phyloP scores from a whole-genome alignment of 208 protist genomes.

The Pavlovales sp. region DNA sequence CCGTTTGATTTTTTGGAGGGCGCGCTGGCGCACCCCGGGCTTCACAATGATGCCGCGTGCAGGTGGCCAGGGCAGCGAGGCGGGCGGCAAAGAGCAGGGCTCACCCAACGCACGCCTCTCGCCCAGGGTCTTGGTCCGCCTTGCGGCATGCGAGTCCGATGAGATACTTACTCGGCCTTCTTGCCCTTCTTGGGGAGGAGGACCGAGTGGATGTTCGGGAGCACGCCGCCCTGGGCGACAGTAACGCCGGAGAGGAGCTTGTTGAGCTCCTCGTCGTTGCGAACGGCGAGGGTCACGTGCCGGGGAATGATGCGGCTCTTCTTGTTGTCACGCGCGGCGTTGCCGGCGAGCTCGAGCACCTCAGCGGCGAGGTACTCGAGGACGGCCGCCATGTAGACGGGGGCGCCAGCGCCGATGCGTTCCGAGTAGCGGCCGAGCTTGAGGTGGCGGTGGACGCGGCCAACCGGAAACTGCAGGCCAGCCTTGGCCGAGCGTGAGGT shows the following conservation, averaged over 20 bases:
- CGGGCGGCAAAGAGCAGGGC: no score
- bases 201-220: slow-evolving; percentile 83
- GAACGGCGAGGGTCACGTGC: slow-evolving; percentile 83
- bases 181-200: slow-evolving; percentile 74
- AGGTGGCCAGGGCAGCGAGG: no score
- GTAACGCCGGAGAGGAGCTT: slow-evolving; percentile 79
- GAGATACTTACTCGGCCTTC: slow-evolving; percentile 27
- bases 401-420: slow-evolving; percentile 91
- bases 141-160: not conserved
- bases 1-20: not conserved
- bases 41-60: no score
- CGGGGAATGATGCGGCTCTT: slow-evolving; percentile 81
- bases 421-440: slow-evolving; percentile 88
- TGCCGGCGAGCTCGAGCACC: slow-evolving; percentile 86
- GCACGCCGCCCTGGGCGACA: slow-evolving; percentile 82
- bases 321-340: slow-evolving; percentile 81
- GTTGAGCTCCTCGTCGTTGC: slow-evolving; percentile 89
- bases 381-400: slow-evolving; percentile 97
- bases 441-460: slow-evolving; percentile 90
- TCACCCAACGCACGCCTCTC: no score
- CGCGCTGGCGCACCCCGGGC: no score
- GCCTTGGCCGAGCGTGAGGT: slow-evolving; percentile 84
- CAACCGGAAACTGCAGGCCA: slow-evolving; percentile 97
- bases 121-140: no score
- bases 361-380: slow-evolving; percentile 95